Base-by-base conservation (phyloP, 2,329 filamentous ascomycete genomes). In the Alternaria tenuissima region DNA sequence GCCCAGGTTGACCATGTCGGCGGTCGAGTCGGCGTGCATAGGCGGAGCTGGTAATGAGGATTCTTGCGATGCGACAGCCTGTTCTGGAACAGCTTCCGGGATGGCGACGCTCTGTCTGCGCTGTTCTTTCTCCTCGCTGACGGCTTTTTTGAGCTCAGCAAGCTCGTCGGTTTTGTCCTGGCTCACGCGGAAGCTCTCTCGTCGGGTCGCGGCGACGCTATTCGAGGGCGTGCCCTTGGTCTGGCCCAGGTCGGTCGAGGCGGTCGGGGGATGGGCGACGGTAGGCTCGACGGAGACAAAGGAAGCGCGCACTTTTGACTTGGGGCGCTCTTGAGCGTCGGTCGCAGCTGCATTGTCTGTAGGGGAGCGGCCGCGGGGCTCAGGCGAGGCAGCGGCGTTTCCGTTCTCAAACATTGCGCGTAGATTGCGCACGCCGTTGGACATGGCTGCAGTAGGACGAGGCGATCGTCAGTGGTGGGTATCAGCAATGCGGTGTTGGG, bases 391-490 rank as follows among this genome's bases (percentile, higher is more conserved):
- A 58, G 77, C 69, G 55, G 73, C 66, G 66, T 66, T 70, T 64
- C 53, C 51, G 57, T 77, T 80, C 75, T 84, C 82, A 73, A 84
- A 84, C 76, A 83, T 80, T 58, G 82, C 81, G 70, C 81, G 77
- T 58, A 84, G 76, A 68, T 82, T 82, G 66, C 81, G 78, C 65
- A 84, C 82, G 67, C 80, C 81, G 69, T 76, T 76, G 69, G 78
- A 80, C 82, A 84, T 84, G 80, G 80, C 81, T 83, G 76, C 68
- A 68, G 54, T 49, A 44, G 44, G 59, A 63, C 63, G 52, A 59
- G 57, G 58, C 61, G 56, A 46, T 63, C 59, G 73, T 76, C 71
- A 75, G 73, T 68, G 56, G 54, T 61, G 63, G 59, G 48, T 48
- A 38, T 61, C 55, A 57, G 59, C 41, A 60, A 63, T 56, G 67